Percentiles rank a stretch among this genome's conserved stretches.
These are phyloP conservation scores for Boletus sensibilis DNA, from an alignment of 768 basidiomycete genomes.

Conservation along the genomic window DNA sequence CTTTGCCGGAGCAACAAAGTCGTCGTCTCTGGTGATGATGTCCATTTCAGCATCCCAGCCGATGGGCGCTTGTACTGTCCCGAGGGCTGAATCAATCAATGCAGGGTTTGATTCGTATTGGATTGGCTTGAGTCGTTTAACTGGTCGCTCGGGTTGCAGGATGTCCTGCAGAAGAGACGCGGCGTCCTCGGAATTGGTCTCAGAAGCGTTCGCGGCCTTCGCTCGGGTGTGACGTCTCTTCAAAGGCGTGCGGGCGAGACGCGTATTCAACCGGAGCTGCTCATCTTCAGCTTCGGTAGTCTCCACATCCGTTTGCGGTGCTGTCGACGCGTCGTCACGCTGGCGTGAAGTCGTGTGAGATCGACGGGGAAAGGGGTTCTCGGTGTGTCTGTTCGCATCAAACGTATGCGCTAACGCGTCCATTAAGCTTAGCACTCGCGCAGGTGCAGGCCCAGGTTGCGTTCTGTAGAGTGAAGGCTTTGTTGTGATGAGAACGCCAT, in stretches of 20 bases:
- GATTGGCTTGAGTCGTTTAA: constrained; percentile 22
- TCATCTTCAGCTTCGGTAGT: constrained; percentile 27
- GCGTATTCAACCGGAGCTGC: constrained; percentile 6
- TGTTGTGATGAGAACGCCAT: constrained; percentile 23
- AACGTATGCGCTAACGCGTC: constrained; percentile 28
- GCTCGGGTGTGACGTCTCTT: not conserved
- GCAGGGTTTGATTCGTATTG: constrained; percentile 20
- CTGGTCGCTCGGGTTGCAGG: constrained; percentile 4
- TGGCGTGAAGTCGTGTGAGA: not conserved
- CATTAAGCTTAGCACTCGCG: constrained; percentile 14
- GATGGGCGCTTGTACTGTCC: constrained; percentile 22
- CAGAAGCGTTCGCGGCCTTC: not conserved
- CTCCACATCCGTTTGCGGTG: constrained; percentile 20
- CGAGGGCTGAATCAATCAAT: constrained; percentile 24
- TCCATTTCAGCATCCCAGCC: constrained; percentile 18
- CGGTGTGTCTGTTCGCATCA: constrained; percentile 23
- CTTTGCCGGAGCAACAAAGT: not conserved
- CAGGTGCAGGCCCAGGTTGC: not conserved
- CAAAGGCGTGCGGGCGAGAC: constrained; percentile 8
- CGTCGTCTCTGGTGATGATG: not conserved
- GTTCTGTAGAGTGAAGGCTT: constrained; percentile 3
- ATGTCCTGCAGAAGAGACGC: not conserved
- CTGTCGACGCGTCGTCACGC: constrained; percentile 1
- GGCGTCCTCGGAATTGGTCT: constrained; percentile 13
- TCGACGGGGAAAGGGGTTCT: not conserved